phyloP scores from a whole-genome alignment of 768 basidiomycete genomes.

The Hericium rajendrae region DNA sequence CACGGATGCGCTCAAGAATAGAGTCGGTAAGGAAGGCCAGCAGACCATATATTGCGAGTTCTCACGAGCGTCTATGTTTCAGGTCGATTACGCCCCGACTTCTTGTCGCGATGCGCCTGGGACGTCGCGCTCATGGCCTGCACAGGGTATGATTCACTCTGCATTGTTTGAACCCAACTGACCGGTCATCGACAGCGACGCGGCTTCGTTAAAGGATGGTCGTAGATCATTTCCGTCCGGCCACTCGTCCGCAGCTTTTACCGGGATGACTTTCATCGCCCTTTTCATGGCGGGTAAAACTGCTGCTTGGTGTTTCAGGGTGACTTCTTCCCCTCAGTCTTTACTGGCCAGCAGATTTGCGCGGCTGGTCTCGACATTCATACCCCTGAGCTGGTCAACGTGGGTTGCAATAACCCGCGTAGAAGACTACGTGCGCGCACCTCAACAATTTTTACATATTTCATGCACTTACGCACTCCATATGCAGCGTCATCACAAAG shows the following conservation, averaged over 20 bases:
- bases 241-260: slow-evolving; percentile 57
- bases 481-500: slow-evolving; percentile 53
- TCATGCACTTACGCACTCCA: background rate
- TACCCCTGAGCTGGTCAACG: slow-evolving; percentile 45
- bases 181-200: slow-evolving; percentile 18
- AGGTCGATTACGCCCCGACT: slow-evolving; percentile 55
- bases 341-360: slow-evolving; percentile 38
- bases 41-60: background rate
- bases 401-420: slow-evolving; percentile 55
- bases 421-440: slow-evolving; percentile 52
- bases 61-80: background rate
- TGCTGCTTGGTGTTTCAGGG: slow-evolving; percentile 43
- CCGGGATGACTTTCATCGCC: slow-evolving; percentile 54
- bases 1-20: slow-evolving; percentile 45
- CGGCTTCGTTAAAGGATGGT: slow-evolving; percentile 34
- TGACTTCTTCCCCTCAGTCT: slow-evolving; percentile 26
- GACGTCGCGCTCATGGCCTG: slow-evolving; percentile 36
- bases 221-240: slow-evolving; percentile 61
- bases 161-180: background rate
- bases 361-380: slow-evolving; percentile 36
- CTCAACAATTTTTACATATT: background rate
- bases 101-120: slow-evolving; percentile 58
- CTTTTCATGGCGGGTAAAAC: slow-evolving; percentile 60
- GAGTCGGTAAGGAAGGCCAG: slow-evolving; percentile 35
- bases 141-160: slow-evolving; percentile 35